A percentile compares a stretch with the other conserved stretches of the same genome.
These are phyloP conservation scores for Zygoascus hellenicus DNA, from an alignment of 1,139 yeast species.

Conservation along the genomic window DNA sequence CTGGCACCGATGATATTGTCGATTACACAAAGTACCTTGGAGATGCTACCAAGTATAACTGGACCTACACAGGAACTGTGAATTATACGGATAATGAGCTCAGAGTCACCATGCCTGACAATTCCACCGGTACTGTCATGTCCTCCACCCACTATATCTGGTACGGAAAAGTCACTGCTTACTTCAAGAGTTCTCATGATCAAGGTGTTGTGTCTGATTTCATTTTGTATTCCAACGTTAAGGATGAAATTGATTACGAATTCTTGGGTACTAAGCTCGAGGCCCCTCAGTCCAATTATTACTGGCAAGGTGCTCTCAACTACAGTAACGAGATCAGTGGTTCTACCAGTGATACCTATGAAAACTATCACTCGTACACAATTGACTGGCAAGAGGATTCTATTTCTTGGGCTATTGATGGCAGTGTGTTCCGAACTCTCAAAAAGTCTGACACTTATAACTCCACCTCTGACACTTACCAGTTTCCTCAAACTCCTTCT, in stretches of 20 bases:
- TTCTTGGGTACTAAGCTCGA: slow-evolving; percentile 69
- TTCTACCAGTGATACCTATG: slow-evolving; percentile 49
- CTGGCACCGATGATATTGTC: slow-evolving; percentile 31
- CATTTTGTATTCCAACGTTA: slow-evolving; percentile 74
- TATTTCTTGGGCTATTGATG: slow-evolving; percentile 72
- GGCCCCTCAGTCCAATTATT: slow-evolving; percentile 68
- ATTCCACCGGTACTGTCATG: slow-evolving; percentile 70
- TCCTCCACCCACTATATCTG: slow-evolving; percentile 76
- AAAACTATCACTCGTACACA: slow-evolving; percentile 67
- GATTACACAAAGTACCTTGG: slow-evolving; percentile 56
- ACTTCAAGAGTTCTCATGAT: slow-evolving; percentile 65
- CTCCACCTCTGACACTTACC: slow-evolving; percentile 50
- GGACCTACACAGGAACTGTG: slow-evolving; percentile 71
- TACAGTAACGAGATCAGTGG: slow-evolving; percentile 53
- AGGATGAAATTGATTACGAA: slow-evolving; percentile 89
- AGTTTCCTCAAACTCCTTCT: slow-evolving; percentile 85
- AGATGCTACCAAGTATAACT: slow-evolving; percentile 58
- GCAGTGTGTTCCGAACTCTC: slow-evolving; percentile 62
- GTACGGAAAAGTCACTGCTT: slow-evolving; percentile 77
- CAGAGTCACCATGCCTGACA: slow-evolving; percentile 71
- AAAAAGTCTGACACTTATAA: slow-evolving; percentile 63
- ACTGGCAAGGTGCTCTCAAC: slow-evolving; percentile 66
- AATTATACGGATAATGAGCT: slow-evolving; percentile 48
- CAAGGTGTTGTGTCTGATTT: slow-evolving; percentile 84
- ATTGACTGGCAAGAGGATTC: slow-evolving; percentile 79